Conservation (phyloP, 2,329 filamentous ascomycete genomes). For the Fusarium haematococcum region DNA sequence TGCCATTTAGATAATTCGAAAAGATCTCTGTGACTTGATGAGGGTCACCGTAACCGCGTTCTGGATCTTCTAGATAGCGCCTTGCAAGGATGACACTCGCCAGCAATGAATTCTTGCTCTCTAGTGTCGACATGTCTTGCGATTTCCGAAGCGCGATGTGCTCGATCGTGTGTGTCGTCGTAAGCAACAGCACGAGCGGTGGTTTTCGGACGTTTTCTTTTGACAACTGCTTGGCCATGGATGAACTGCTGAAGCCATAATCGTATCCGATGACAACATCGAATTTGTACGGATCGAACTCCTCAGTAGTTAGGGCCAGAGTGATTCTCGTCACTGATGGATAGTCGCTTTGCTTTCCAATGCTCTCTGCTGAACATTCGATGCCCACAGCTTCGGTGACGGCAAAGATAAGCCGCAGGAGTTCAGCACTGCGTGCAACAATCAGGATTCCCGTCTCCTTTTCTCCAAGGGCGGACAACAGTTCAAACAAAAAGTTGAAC, state of each 20-base stretch:
- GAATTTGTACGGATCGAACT: conserved; percentile 53
- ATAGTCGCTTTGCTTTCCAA: conserved; percentile 46
- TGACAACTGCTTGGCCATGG: conserved; percentile 40
- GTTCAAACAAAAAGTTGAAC: conserved; percentile 68
- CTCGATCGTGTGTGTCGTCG: conserved; percentile 65
- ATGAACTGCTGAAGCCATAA: conserved; percentile 58
- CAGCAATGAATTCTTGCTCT: conserved; percentile 61
- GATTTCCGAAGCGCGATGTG: conserved; percentile 64
- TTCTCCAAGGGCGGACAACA: conserved; percentile 55
- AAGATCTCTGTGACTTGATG: conserved; percentile 62
- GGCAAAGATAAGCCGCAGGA: conserved; percentile 64
- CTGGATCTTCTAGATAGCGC: conserved; percentile 55
- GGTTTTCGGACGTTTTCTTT: conserved; percentile 40
- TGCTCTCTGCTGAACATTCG: conserved; percentile 49
- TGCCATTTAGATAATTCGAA: conserved; percentile 56
- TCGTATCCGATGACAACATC: conserved; percentile 68
- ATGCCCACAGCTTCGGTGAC: conserved; percentile 57
- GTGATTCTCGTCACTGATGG: conserved; percentile 55
- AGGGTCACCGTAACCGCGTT: conserved; percentile 55
- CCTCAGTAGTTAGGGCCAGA: conserved; percentile 56
- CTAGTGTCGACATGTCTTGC: conserved; percentile 50
- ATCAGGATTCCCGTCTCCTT: conserved; percentile 64
- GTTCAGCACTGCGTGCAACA: conserved; percentile 61
- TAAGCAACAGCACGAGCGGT: conserved; percentile 62
- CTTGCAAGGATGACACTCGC: conserved; percentile 52